Conservation (phyloP, 345 rosid genomes). For the Salix koriyanagi region DNA sequence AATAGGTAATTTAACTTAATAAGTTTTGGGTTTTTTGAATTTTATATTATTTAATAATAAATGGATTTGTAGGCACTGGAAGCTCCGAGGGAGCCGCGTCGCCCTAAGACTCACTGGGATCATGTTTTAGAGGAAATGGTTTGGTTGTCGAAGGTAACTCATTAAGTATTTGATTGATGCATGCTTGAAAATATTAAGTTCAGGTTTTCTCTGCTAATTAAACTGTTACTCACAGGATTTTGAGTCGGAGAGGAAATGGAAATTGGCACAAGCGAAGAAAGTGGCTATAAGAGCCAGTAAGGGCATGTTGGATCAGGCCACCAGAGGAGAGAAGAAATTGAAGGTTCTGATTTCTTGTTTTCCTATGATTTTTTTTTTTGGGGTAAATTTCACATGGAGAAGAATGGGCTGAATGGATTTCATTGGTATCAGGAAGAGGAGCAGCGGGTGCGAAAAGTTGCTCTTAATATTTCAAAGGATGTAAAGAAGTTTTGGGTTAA, state of each 20-base stretch:
- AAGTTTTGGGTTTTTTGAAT: background rate
- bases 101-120: slow-evolving; percentile 97
- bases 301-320: slow-evolving; percentile 92
- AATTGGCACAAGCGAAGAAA: slow-evolving; percentile 86
- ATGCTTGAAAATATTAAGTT: background rate
- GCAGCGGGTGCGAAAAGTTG: slow-evolving; percentile 76
- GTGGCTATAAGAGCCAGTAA: slow-evolving; percentile 94
- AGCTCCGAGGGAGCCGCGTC: slow-evolving; percentile 88
- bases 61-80: slow-evolving; percentile 63
- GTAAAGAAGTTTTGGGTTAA: slow-evolving; percentile 95
- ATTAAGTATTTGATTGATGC: background rate
- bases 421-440: slow-evolving; percentile 81
- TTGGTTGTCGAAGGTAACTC: slow-evolving; percentile 91
- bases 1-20: background rate
- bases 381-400: background rate
- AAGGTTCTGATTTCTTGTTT: slow-evolving; percentile 52
- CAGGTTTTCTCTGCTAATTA: slow-evolving; percentile 23
- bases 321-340: slow-evolving; percentile 87
- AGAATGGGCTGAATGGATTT: slow-evolving; percentile 6
- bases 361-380: background rate
- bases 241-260: slow-evolving; percentile 99
- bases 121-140: slow-evolving; percentile 97
- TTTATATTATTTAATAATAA: slow-evolving; percentile 9
- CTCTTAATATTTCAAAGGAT: slow-evolving; percentile 87
- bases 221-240: slow-evolving; percentile 64